Conservation (phyloP, 164 flowering plant genomes). For the Nelumbo lutea region DNA sequence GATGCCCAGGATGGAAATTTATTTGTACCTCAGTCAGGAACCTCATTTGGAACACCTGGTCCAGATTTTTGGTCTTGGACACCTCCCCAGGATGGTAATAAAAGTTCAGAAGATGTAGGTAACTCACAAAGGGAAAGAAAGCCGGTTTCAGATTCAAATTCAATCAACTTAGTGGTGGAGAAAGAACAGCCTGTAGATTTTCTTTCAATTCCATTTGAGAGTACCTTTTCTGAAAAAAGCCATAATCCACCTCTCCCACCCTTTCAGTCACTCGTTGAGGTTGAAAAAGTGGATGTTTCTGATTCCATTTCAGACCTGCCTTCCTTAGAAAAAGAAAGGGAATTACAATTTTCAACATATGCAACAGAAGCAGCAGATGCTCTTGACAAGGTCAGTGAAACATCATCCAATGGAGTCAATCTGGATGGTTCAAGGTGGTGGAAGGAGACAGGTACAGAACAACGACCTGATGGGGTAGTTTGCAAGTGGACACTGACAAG, state of each 20-base stretch:
- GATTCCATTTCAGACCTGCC: constrained; percentile 23
- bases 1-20: constrained; percentile 26
- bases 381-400: constrained; percentile 36
- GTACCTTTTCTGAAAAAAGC: constrained; percentile 27
- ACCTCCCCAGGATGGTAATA: constrained; percentile 45
- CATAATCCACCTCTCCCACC: constrained; percentile 59
- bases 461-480: constrained; percentile 78
- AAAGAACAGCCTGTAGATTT: constrained; percentile 46
- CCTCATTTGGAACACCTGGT: constrained; percentile 56
- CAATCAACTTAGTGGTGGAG: constrained; percentile 41
- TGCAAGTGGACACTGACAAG: constrained; percentile 92
- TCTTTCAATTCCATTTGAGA: constrained; percentile 70
- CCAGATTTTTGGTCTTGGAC: constrained; percentile 98
- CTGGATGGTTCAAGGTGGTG: constrained; percentile 90
- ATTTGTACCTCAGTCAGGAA: constrained; percentile 23
- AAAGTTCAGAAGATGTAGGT: constrained; percentile 14
- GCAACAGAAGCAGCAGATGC: constrained; percentile 76
- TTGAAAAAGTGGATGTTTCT: constrained; percentile 31
- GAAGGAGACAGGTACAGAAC: constrained; percentile 87
- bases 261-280: constrained; percentile 63
- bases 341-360: constrained; percentile 47
- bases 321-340: constrained; percentile 34
- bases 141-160: constrained; percentile 24
- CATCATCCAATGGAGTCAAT: constrained; percentile 38
- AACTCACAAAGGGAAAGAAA: constrained; percentile 19